Evolutionary conservation across 805 yeast genomes (phyloP).

Genomic region (Candida glaebosa): DNA sequence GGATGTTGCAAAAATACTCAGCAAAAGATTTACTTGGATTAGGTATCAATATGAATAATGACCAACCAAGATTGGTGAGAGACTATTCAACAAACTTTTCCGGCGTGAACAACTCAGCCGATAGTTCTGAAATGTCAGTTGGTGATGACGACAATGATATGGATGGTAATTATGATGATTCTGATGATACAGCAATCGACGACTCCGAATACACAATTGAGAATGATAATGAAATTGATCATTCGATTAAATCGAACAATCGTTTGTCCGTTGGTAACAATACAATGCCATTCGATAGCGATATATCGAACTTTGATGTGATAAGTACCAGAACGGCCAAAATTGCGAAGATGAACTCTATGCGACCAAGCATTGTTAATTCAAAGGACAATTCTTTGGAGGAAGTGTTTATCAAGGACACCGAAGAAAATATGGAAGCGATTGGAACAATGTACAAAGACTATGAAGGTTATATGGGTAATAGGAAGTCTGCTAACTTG

Average conservation of each 20-base stretch:
- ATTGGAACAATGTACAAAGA: conserved; percentile 24
- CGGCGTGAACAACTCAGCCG: background rate
- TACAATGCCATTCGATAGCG: conserved; percentile 14
- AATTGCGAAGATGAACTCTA: conserved; percentile 21
- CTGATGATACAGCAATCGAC: background rate
- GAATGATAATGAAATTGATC: background rate
- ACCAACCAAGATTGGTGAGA: background rate
- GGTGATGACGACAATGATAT: background rate
- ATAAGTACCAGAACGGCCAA: conserved; percentile 28
- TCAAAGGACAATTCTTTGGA: conserved; percentile 21
- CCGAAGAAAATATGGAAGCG: conserved; percentile 11
- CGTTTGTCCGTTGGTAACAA: background rate
- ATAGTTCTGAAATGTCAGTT: background rate
- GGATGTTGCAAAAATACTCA: conserved; percentile 19
- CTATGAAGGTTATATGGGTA: conserved; percentile 15
- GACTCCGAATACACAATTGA: conserved; percentile 2
- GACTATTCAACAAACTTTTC: conserved; percentile 1
- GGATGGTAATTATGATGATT: conserved; percentile 1
- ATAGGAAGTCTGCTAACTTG: conserved; percentile 8
- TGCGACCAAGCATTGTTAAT: conserved; percentile 22
- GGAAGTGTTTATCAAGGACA: conserved; percentile 17
- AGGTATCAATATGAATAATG: conserved; percentile 17
- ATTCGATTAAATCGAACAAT: background rate
- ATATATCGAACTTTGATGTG: conserved; percentile 23
- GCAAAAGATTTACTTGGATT: conserved; percentile 27